Percentiles rank a stretch among this genome's conserved stretches.
Evolutionary conservation across 2,329 filamentous ascomycete genomes (phyloP).

Genomic region (Thelonectria olida): DNA sequence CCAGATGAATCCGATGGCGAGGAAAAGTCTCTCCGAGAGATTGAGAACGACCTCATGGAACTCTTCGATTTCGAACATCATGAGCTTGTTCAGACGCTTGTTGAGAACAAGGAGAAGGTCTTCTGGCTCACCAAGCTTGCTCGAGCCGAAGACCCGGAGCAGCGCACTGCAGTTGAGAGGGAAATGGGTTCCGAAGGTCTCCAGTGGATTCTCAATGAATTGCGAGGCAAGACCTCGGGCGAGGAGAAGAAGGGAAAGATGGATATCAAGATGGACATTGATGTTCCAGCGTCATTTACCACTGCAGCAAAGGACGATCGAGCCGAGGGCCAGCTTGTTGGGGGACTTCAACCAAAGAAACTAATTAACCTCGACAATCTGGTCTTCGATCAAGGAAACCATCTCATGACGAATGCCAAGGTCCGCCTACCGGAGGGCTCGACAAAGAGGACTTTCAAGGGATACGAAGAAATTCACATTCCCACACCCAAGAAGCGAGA

Average conservation of each 20-base stretch:
- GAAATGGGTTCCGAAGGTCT: conserved; percentile 93
- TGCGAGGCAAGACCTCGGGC: conserved; percentile 75
- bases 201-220: conserved; percentile 86
- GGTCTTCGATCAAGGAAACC: conserved; percentile 96
- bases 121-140: conserved; percentile 94
- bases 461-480: conserved; percentile 98
- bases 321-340: conserved; percentile 74
- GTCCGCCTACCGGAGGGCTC: conserved; percentile 94
- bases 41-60: conserved; percentile 98
- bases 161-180: conserved; percentile 80
- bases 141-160: conserved; percentile 80
- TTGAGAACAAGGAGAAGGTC: conserved; percentile 91
- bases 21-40: conserved; percentile 87
- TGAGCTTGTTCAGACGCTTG: conserved; percentile 88
- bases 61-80: conserved; percentile 97
- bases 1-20: conserved; percentile 76
- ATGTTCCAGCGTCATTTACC: conserved; percentile 71
- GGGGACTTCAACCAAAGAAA: conserved; percentile 86
- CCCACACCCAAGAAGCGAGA: conserved; percentile 89
- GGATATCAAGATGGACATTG: conserved; percentile 96
- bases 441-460: conserved; percentile 94
- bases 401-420: conserved; percentile 99
- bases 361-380: conserved; percentile 95
- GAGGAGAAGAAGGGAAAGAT: conserved; percentile 72
- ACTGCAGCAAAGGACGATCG: conserved; percentile 62